Evolutionary conservation across 768 basidiomycete species (phyloP), one percentile per base, ranked within the genome.

Genomic region (Dendrothele bispora): DNA sequence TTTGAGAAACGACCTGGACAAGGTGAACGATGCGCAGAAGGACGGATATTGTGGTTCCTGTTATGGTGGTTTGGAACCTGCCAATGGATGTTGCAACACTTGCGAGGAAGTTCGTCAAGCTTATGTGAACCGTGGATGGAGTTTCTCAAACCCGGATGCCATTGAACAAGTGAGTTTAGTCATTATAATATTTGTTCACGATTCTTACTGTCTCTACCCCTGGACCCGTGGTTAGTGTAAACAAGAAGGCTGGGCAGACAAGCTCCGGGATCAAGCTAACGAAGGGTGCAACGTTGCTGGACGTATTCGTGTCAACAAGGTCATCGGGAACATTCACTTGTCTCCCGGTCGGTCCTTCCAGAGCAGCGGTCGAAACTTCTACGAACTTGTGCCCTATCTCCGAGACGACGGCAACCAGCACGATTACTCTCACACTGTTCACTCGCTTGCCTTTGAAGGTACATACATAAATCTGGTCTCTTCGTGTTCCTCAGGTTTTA

Each of bases 291-390:
- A 93, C 65, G 74, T 98, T 52, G 82, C 85, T 20, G 97, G 97
- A 36, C 84, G 85, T 45, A 81, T 99, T 50, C 88, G 88, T 47
- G 91, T 98, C 46, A 98, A 98, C 80, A 97, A 98, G 68, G 95
- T 98, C 54, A 80, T 93, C 54, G 94, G 95, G 47, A 97, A 91
- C 68, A 88, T 98, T 64, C 91, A 97, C 62, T 80, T 98, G 58
- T 93, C 91, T 5, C 95, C 93, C 1, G 97, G 97, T 25, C 82
- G 87, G 36, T 91, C 92, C n/a, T 99, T 95, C 86, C 94, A 95
- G 65, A 77, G 83, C 35, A 86, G 84, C 60, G 71, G 78, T 43
- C 83, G 86, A 52, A 83, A 90, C 65, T 74, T 90, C 35, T 84
- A 92, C 61, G 91, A 93, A 51, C 80, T 98, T 42, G 94, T 98